Evolutionary conservation across 2,329 filamentous ascomycete genomes (phyloP).

Genomic region (Ophidiomyces ophidiicola): DNA sequence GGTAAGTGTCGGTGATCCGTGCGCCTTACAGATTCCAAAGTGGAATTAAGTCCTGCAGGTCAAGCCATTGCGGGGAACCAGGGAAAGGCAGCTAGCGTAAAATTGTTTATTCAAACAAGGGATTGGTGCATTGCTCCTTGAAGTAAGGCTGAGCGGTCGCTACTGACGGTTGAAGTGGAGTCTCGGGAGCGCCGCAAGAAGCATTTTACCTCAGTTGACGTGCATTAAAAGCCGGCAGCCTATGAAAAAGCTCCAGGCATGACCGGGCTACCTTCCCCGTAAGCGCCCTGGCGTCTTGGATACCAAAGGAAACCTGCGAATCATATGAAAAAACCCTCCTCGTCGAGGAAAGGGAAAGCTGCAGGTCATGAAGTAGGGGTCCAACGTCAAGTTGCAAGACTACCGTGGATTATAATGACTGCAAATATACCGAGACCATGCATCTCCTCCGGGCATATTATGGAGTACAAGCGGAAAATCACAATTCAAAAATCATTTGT

Average conservation of each 20-base stretch:
- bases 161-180: neutral
- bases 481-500: neutral
- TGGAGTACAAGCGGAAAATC: too few species aligned
- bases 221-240: neutral
- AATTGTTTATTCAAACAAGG: too few species aligned
- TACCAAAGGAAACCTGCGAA: conserved; percentile 1
- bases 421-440: conserved; percentile 4
- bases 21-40: conserved; percentile 12
- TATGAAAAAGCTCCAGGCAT: neutral
- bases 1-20: conserved; percentile 13
- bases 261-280: neutral
- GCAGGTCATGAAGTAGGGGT: neutral
- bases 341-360: too few species aligned
- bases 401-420: conserved; percentile 4
- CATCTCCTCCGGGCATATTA: neutral
- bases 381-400: neutral
- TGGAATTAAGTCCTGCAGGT: conserved; percentile 10
- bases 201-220: neutral
- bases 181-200: neutral
- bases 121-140: neutral
- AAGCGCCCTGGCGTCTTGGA: conserved; percentile 1
- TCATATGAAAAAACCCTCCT: too few species aligned
- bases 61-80: conserved; percentile 11
- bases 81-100: conserved; percentile 9
- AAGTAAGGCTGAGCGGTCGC: conserved; percentile 6